These are phyloP conservation scores for Neurospora sp. DNA, from an alignment of 2,329 filamentous ascomycete species.

Conservation along the genomic window DNA sequence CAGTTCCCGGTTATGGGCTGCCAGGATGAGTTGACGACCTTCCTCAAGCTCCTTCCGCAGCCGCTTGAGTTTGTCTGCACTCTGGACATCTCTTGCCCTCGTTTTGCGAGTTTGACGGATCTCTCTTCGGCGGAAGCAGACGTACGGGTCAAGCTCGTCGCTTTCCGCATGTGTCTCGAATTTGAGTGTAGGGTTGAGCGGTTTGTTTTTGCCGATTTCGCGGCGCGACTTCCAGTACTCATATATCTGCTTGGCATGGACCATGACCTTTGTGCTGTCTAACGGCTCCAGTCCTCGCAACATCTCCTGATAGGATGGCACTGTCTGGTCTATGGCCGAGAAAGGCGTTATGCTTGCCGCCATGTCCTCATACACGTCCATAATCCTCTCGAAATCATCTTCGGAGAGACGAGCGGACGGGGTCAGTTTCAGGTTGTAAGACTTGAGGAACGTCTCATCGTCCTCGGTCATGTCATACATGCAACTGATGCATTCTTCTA, in stretches of 20 bases:
- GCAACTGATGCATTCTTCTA: slow-evolving; percentile 86
- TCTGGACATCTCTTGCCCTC: slow-evolving; percentile 82
- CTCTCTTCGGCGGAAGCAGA: slow-evolving; percentile 93
- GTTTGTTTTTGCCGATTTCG: slow-evolving; percentile 54
- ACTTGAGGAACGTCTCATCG: slow-evolving; percentile 75
- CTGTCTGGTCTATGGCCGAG: slow-evolving; percentile 79
- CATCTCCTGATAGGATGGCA: slow-evolving; percentile 69
- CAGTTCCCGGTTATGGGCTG: slow-evolving; percentile 71
- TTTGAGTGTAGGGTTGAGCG: slow-evolving; percentile 72
- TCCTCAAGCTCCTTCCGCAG: slow-evolving; percentile 85
- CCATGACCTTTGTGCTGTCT: slow-evolving; percentile 37
- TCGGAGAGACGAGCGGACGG: slow-evolving; percentile 62
- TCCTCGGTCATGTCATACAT: slow-evolving; percentile 92
- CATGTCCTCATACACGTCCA: slow-evolving; percentile 90
- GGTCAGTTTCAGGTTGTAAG: slow-evolving; percentile 69
- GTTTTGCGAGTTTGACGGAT: slow-evolving; percentile 93
- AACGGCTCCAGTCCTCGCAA: slow-evolving; percentile 53
- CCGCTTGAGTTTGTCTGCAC: slow-evolving; percentile 88
- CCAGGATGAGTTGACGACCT: slow-evolving; percentile 66
- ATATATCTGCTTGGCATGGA: slow-evolving; percentile 69
- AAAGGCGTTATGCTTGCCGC: slow-evolving; percentile 76
- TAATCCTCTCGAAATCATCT: slow-evolving; percentile 85
- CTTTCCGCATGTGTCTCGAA: slow-evolving; percentile 91
- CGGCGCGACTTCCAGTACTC: slow-evolving; percentile 77
- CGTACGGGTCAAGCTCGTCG: slow-evolving; percentile 93